Evolutionary conservation across 208 protist species (phyloP).

Genomic region (Endotrypanum monterogeii): DNA sequence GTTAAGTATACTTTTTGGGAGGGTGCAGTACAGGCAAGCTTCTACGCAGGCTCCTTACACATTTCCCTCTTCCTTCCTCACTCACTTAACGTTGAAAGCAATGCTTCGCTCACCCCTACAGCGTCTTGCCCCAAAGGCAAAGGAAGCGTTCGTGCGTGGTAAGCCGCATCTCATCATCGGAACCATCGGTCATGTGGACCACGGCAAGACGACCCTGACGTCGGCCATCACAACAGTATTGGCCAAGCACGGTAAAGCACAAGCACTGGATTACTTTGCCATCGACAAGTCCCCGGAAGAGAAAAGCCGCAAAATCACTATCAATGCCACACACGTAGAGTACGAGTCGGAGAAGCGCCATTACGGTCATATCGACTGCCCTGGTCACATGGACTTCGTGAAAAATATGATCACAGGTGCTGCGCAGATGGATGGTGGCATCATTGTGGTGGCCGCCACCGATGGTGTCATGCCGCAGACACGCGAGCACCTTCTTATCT

Average conservation of each 20-base stretch:
- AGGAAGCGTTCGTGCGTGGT: conserved; percentile 91
- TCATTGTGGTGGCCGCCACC: conserved; percentile 92
- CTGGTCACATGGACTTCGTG: conserved; percentile 99
- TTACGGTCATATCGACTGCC: conserved; percentile 99
- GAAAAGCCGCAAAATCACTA: conserved; percentile 99
- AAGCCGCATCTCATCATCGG: conserved; percentile 99
- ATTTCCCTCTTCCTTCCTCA: background rate
- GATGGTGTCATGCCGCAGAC: conserved; percentile 99
- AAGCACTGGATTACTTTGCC: conserved; percentile 96
- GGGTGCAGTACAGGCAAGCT: background rate
- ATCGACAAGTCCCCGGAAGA: conserved; percentile 99
- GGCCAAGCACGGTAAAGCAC: conserved; percentile 79
- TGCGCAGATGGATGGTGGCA: conserved; percentile 95
- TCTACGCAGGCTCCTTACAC: background rate
- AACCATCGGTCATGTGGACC: conserved; percentile 99
- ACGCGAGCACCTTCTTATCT: conserved; percentile 98
- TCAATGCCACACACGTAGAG: conserved; percentile 98
- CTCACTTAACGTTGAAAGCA: background rate
- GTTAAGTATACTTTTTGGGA: no score
- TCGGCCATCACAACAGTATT: conserved; percentile 97
- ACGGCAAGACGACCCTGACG: conserved; percentile 99
- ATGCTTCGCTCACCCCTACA: conserved; percentile 43
- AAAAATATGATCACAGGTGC: conserved; percentile 99
- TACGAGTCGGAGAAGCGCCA: conserved; percentile 99
- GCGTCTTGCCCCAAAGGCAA: conserved; percentile 34